Evolutionary conservation across 176 grass and related monocot genomes (phyloP).

Genomic region (Carex kokanica): DNA sequence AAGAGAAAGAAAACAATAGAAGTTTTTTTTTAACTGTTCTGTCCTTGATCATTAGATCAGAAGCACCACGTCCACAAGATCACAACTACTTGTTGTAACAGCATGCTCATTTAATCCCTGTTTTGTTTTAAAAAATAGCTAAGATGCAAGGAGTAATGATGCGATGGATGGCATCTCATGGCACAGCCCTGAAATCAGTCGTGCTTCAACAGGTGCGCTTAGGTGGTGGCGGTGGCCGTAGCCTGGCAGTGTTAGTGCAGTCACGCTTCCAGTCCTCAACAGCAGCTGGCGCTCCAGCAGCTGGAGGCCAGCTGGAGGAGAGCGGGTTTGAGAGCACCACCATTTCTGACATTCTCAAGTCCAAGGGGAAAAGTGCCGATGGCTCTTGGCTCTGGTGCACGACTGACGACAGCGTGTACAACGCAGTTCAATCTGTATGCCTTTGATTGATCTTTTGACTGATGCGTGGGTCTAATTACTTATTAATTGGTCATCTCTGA

Average conservation of each 20-base stretch:
- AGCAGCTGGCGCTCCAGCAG: conserved; percentile 43
- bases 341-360: conserved; percentile 70
- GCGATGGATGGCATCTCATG: conserved; percentile 18
- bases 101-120: not conserved
- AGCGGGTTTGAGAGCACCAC: conserved; percentile 84
- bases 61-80: not conserved
- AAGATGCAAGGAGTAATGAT: conserved; percentile 25
- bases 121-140: conserved; percentile 1
- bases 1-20: not conserved
- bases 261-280: conserved; percentile 11
- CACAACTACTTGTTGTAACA: not conserved
- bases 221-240: not conserved
- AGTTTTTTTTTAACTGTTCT: not conserved
- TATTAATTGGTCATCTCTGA: not conserved
- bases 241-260: not conserved
- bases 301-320: conserved; percentile 47
- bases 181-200: conserved; percentile 17
- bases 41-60: not conserved
- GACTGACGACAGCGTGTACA: conserved; percentile 81
- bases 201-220: conserved; percentile 17
- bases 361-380: conserved; percentile 82
- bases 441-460: not conserved
- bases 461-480: not conserved
- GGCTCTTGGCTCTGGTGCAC: conserved; percentile 99
- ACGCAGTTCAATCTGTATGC: conserved; percentile 93